phyloP scores from a whole-genome alignment of 352 stramenopile species.

The Pythium scleroteichum region DNA sequence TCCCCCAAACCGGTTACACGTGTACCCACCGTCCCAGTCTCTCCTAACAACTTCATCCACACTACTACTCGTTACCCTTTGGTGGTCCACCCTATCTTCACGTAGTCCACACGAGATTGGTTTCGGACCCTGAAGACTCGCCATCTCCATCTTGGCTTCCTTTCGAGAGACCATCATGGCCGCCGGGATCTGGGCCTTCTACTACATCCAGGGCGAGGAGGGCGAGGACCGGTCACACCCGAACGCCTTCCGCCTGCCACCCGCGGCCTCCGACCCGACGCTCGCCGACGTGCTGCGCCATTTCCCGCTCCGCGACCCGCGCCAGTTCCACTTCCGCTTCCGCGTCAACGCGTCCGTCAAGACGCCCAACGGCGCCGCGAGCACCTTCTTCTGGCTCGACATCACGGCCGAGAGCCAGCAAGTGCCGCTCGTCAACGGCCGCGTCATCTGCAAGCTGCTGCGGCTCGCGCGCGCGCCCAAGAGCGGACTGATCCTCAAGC shows the following conservation, averaged over 20 bases:
- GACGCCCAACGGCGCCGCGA: constrained; percentile 31
- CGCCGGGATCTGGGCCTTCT: constrained; percentile 74
- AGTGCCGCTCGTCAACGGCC: constrained; percentile 72
- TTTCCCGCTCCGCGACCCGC: constrained; percentile 54
- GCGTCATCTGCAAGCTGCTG: constrained; percentile 84
- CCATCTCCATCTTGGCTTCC: neutral
- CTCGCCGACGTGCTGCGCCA: constrained; percentile 66
- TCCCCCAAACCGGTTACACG: too few species aligned
- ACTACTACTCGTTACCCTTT: neutral
- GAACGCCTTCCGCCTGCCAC: constrained; percentile 63
- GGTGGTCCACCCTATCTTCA: constrained; percentile 1
- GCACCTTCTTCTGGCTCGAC: constrained; percentile 84
- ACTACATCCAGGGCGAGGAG: constrained; percentile 88
- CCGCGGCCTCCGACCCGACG: constrained; percentile 49
- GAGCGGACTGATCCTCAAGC: constrained; percentile 65
- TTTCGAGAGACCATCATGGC: constrained; percentile 15
- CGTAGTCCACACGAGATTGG: constrained; percentile 2
- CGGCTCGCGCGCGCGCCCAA: constrained; percentile 60
- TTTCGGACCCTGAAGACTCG: neutral
- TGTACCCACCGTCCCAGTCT: too few species aligned
- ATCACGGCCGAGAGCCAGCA: constrained; percentile 53
- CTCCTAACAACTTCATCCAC: neutral
- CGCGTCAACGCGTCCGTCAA: constrained; percentile 63
- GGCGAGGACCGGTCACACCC: constrained; percentile 81
- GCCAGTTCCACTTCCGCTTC: constrained; percentile 83